Base-by-base conservation (phyloP, 352 stramenopile genomes). In the Phytophthora tubulina region DNA sequence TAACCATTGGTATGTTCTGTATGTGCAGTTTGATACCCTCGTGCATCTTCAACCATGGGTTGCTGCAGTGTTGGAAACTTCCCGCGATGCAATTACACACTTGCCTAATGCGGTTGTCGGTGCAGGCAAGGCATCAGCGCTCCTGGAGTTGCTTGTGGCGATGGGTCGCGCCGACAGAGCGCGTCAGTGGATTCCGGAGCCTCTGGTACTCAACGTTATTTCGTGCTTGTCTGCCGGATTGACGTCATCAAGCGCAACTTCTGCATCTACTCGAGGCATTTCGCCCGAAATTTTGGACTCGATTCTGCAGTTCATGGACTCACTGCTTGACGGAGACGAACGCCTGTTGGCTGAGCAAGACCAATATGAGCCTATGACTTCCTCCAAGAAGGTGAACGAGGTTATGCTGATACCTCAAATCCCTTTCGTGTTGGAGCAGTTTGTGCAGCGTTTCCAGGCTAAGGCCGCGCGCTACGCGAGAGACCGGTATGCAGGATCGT, bases 381-480 rank as follows among this genome's bases (percentile, higher is more conserved):
- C 50, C 11, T 49, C 42, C 6, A 70, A 53, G 17, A 46, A 41
- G 2, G 27, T 73, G 31, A 39, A 45, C 1, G 71, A 55, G 17
- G 27, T 44, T 31, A 9, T 88, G n/a, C 41, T 97, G 32, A 67
- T 96, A 13, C 81, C 85, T 6, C 85, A 93, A 35, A 92, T 97
- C 54, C 79, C 88, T 33, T 94, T 94, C 55, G 70, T 97, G 41
- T 63, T 97, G 21, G 63, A 86, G 33, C 86, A 95, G 51, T 96
- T 97, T 64, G 84, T 97, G 4, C 64, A 67, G 36, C 90, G 90
- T 5, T 97, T 97, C 71, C 75, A 95, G 58, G 85, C 84, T 42
- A 95, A 95, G 73, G 83, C 84, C 9, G 83, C 88, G 35, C 88
- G 90, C 4, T 95, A 95, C 45, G 80, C 81, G 2, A 81, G 83